Percentiles rank a stretch among this genome's conserved stretches.
These are phyloP conservation scores for Protostelium mycophagum DNA, from an alignment of 78 protist genomes.

Conservation along the genomic window DNA sequence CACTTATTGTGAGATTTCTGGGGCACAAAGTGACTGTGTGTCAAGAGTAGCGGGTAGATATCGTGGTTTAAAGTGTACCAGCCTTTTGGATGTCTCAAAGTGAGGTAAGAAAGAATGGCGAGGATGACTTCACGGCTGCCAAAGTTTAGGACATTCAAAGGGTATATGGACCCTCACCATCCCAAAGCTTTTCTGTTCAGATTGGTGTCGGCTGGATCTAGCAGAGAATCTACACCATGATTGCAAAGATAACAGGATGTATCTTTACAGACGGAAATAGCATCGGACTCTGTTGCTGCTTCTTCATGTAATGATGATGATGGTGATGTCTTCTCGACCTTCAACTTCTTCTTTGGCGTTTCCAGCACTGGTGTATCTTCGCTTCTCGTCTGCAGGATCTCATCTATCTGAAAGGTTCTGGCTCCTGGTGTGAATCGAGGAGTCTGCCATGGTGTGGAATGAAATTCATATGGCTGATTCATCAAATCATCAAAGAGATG, in stretches of 20 bases:
- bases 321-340: not conserved
- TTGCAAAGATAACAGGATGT: not conserved
- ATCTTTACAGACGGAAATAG: not conserved
- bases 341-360: not conserved
- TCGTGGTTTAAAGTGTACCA: not conserved
- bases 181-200: not conserved
- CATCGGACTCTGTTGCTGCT: not conserved
- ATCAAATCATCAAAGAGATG: no score
- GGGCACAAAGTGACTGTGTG: not conserved
- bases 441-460: no score
- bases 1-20: not conserved
- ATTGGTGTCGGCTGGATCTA: not conserved
- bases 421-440: no score
- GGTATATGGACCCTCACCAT: not conserved
- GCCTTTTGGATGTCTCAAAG: not conserved
- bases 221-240: not conserved
- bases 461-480: no score
- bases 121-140: not conserved
- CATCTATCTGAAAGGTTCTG: no score
- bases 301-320: not conserved
- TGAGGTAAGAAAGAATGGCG: not conserved
- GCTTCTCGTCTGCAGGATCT: no score
- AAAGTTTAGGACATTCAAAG: not conserved
- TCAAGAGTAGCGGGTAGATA: not conserved
- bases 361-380: no score